These are phyloP conservation scores for Rhodomyrtus psidioides DNA, from an alignment of 441 rosid genomes.

Conservation along the genomic window DNA sequence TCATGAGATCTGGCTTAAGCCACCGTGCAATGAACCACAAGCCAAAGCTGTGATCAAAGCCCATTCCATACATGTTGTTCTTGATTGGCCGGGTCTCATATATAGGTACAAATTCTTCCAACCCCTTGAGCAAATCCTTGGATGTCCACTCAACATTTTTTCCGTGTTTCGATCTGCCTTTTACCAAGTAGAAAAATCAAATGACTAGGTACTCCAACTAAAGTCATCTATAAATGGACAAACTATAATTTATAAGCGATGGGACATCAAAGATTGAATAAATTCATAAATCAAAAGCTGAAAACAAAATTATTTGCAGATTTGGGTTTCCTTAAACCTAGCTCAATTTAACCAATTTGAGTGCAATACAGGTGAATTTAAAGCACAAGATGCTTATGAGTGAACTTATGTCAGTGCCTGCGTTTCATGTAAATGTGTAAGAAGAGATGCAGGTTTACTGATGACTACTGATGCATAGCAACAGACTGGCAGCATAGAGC, in stretches of 20 bases:
- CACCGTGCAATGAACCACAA: slow-evolving; percentile 88
- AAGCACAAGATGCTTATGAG: neutral
- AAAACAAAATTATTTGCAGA: neutral
- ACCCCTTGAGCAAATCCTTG: slow-evolving; percentile 78
- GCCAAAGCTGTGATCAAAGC: slow-evolving; percentile 98
- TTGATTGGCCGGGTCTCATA: slow-evolving; percentile 87
- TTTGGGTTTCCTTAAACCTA: neutral
- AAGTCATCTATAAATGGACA: neutral
- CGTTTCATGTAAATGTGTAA: neutral
- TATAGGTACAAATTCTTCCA: slow-evolving; percentile 87
- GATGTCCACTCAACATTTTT: slow-evolving; percentile 89
- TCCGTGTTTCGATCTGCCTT: slow-evolving; percentile 99
- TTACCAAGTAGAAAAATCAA: slow-evolving; percentile 67
- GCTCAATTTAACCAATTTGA: neutral
- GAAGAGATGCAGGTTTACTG: neutral
- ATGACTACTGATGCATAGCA: neutral
- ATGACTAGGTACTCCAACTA: slow-evolving; percentile 9
- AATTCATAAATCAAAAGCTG: neutral
- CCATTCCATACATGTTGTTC: slow-evolving; percentile 96
- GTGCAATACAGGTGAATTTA: neutral
- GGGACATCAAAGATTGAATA: slow-evolving; percentile 8
- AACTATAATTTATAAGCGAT: slow-evolving; percentile 2
- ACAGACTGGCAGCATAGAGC: neutral
- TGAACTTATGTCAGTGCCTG: neutral
- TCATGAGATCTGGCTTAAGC: slow-evolving; percentile 90